Percentiles rank a stretch among this genome's conserved stretches.
phyloP scores from a whole-genome alignment of 768 basidiomycete genomes.

The Phanerodontia chrysosporium region DNA sequence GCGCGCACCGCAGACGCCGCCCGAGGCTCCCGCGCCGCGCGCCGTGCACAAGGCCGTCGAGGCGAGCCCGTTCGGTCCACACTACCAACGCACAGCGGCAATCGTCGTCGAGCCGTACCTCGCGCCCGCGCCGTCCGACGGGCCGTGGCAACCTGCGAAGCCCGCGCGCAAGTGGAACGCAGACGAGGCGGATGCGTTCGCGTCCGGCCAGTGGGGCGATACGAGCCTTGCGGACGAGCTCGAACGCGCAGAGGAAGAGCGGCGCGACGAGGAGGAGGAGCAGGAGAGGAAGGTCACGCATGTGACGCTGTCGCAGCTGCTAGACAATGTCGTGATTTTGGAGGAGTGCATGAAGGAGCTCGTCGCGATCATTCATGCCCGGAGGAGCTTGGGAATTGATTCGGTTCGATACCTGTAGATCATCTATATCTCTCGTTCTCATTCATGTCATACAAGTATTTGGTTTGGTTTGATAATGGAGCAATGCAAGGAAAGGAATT shows the following conservation, averaged over 20 bases:
- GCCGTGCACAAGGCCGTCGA: constrained; percentile 39
- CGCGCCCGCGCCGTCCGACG: constrained; percentile 52
- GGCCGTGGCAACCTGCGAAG: constrained; percentile 61
- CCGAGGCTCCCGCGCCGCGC: constrained; percentile 45
- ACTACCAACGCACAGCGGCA: constrained; percentile 75
- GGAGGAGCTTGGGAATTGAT: constrained; percentile 82
- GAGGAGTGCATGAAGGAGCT: constrained; percentile 96
- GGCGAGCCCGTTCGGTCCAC: constrained; percentile 77
- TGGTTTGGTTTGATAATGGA: background rate
- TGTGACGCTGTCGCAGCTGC: constrained; percentile 75
- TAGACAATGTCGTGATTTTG: constrained; percentile 92
- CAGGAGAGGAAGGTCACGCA: constrained; percentile 29
- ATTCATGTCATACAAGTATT: no score
- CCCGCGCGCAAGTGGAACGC: constrained; percentile 39
- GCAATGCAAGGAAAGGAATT: background rate
- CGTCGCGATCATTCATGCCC: constrained; percentile 78
- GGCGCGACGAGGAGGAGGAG: constrained; percentile 25
- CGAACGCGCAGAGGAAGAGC: constrained; percentile 29
- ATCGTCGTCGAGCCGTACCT: constrained; percentile 69
- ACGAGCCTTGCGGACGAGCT: constrained; percentile 29
- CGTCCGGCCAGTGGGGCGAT: constrained; percentile 42
- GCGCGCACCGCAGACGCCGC: constrained; percentile 30
- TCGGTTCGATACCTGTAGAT: constrained; percentile 63
- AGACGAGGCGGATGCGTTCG: constrained; percentile 73
- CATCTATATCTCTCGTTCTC: background rate